Evolutionary conservation across 768 basidiomycete species (phyloP), one percentile per base, ranked within the genome.

Genomic region (Nidula microcarpa): DNA sequence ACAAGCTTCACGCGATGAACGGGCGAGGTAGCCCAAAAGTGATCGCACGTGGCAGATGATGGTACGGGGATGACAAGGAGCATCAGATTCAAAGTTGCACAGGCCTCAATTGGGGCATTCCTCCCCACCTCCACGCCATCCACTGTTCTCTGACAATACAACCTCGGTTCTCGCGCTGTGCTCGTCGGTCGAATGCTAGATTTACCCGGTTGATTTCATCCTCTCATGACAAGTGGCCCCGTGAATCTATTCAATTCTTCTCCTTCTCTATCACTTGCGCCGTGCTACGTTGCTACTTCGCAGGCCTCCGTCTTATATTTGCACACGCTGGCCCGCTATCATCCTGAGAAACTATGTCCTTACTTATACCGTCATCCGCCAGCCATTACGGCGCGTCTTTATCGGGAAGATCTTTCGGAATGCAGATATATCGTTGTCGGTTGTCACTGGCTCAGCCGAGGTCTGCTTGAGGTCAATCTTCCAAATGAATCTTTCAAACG

Each of bases 1-100:
- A 55, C 16, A 7, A 60, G 54, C 43, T 71, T 75, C 74, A 63
- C 74, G 72, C 74, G 73, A 70, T 71, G 62, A 62, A 61, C 69
- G 69, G 70, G 62, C 47, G 18, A 49, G 47, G 34, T 45, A 8
- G 17, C 44, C 7, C 17, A 18, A 18, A 7, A 18, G 17, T 9
- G 7, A 8, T 10, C 44, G 18, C 8, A 17, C 8, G 44, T 45
- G 9, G 44, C 10, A 9, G 8, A 8, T 43, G 53, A 43, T 39
- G 47, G 51, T 68, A 70, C 70, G 18, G 67, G 70, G 68, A 30
- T 14, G 58, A 57, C 56, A 43, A 44, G 34, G 44, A 55, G 47
- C 17, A 58, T 58, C 53, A 59, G 46, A 52, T 48, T 50, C 41
- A 50, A 51, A 50, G 52, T 43, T 57, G 55, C 39, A 36, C 35